phyloP scores from a whole-genome alignment of 169 alveolate genomes.

The Plasmodium gallinaceum region DNA sequence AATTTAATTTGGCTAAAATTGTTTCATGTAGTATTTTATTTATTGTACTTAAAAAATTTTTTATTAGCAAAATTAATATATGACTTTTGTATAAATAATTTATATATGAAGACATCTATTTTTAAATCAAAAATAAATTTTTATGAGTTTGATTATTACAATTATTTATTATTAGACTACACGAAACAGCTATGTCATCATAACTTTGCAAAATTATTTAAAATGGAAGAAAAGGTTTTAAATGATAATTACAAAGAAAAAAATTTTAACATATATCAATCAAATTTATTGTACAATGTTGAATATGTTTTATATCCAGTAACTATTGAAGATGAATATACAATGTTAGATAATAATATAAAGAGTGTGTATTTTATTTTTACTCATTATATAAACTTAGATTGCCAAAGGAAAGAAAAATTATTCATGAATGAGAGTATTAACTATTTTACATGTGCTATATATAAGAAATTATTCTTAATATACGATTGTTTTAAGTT shows the following conservation, averaged over 20 bases:
- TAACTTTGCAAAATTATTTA: constrained; percentile 25
- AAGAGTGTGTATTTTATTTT: constrained; percentile 35
- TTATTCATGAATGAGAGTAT: constrained; percentile 42
- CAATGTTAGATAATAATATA: not conserved
- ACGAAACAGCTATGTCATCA: constrained; percentile 15
- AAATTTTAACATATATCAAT: constrained; percentile 34
- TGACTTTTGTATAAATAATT: constrained; percentile 33
- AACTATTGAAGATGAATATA: constrained; percentile 17
- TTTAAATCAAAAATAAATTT: constrained; percentile 43
- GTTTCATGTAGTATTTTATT: constrained; percentile 24
- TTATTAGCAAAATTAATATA: constrained; percentile 33
- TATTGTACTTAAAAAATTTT: constrained; percentile 25
- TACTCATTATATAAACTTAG: constrained; percentile 53
- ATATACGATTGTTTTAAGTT: constrained; percentile 67
- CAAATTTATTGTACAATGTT: constrained; percentile 29
- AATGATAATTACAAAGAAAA: not conserved
- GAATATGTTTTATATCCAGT: constrained; percentile 43
- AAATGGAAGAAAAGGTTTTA: constrained; percentile 3
- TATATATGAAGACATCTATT: constrained; percentile 49
- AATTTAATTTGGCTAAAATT: constrained; percentile 60
- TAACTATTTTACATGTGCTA: constrained; percentile 40
- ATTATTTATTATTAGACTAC: constrained; percentile 41
- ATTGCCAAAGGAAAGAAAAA: constrained; percentile 51
- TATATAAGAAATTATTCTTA: constrained; percentile 45
- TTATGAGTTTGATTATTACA: constrained; percentile 48